These are phyloP conservation scores for Colletotrichum chrysophilum DNA, from an alignment of 2,329 filamentous ascomycete species.

Conservation along the genomic window DNA sequence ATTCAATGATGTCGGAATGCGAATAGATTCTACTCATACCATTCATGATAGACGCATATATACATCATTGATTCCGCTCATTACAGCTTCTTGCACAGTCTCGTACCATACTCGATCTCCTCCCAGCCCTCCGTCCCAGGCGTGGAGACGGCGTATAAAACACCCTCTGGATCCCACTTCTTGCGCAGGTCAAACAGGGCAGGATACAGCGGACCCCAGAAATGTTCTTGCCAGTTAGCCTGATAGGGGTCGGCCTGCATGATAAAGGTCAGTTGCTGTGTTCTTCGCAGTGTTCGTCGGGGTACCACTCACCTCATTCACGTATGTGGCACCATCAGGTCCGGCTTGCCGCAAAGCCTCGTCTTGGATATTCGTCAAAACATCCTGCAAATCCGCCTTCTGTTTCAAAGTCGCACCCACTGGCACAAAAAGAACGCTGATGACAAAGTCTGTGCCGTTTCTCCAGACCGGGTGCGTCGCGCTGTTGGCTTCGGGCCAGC, in stretches of 20 bases:
- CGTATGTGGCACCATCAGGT: background rate
- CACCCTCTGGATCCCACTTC: background rate
- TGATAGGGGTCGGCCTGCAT: background rate
- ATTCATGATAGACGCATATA: background rate
- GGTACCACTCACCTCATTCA: background rate
- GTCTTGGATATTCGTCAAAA: background rate
- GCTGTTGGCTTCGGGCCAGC: constrained; percentile 38
- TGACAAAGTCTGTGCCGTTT: constrained; percentile 19
- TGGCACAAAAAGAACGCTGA: background rate
- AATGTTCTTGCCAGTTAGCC: constrained; percentile 26
- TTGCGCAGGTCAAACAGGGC: constrained; percentile 39
- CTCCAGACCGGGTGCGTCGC: constrained; percentile 44
- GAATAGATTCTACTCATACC: fast-evolving
- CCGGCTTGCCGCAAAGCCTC: background rate
- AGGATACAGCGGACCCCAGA: constrained; percentile 43
- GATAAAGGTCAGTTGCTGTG: fast-evolving
- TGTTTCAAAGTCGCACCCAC: background rate
- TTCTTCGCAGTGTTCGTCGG: fast-evolving
- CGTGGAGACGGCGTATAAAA: constrained; percentile 45
- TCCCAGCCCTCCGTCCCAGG: constrained; percentile 52
- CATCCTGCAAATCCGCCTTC: background rate
- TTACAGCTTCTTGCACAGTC: constrained; percentile 38
- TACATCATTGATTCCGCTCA: too few relatives aligned
- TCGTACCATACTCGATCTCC: constrained; percentile 41
- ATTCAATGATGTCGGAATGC: too few relatives aligned